A percentile compares a stretch with the other conserved stretches of the same genome.
Evolutionary conservation across 768 basidiomycete genomes (phyloP).

Genomic region (Suillus plorans): DNA sequence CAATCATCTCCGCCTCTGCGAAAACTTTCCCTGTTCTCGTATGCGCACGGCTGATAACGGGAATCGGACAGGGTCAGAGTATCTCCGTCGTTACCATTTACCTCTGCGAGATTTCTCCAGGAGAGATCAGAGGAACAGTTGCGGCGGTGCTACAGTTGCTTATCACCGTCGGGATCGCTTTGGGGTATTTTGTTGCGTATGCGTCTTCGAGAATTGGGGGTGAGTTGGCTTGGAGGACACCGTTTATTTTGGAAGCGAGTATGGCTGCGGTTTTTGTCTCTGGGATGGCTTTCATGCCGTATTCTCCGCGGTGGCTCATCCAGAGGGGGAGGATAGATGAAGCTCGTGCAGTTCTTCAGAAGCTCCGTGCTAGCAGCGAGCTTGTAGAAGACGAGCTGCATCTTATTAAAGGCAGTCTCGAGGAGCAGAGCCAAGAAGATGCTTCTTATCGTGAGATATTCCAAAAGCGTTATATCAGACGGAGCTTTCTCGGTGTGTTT

Average conservation of each 20-base stretch:
- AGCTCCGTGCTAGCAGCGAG: conserved; percentile 12
- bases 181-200: conserved; percentile 31
- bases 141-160: conserved; percentile 42
- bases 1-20: conserved; percentile 38
- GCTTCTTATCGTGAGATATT: conserved; percentile 29
- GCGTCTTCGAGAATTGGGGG: conserved; percentile 20
- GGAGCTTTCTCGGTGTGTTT: conserved; percentile 42
- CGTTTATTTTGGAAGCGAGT: conserved; percentile 27
- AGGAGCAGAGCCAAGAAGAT: conserved; percentile 19
- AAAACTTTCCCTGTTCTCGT: conserved; percentile 38
- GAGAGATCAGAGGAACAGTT: conserved; percentile 39
- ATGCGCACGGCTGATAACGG: conserved; percentile 45
- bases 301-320: conserved; percentile 29
- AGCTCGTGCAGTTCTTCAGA: conserved; percentile 30
- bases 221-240: conserved; percentile 27
- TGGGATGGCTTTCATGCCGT: conserved; percentile 25
- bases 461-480: conserved; percentile 26
- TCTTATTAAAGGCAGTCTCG: conserved; percentile 19
- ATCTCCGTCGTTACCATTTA: conserved; percentile 42
- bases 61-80: conserved; percentile 47
- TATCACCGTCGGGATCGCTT: conserved; percentile 42
- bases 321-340: conserved; percentile 32
- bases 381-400: conserved; percentile 22
- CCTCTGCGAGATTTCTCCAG: conserved; percentile 43
- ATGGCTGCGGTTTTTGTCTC: conserved; percentile 16